Percentiles rank a stretch among this genome's conserved stretches.
Conservation (phyloP, 2,329 filamentous ascomycete genomes). For the Aspergillus sp. region DNA sequence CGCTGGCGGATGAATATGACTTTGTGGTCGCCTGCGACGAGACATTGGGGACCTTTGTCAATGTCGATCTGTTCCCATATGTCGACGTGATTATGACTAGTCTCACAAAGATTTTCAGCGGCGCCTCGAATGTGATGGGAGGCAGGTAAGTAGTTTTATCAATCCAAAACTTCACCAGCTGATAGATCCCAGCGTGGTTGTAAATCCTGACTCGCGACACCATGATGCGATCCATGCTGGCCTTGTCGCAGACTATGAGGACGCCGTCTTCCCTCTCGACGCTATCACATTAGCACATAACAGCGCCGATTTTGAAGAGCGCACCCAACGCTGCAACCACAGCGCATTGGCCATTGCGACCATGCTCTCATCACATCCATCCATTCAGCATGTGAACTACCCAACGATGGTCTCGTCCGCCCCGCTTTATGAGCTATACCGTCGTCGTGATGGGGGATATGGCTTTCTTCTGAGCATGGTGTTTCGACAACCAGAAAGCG, state of each 20-base stretch:
- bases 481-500: conserved; percentile 11
- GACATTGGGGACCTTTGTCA: conserved; percentile 33
- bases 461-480: conserved; percentile 17
- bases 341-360: conserved; percentile 16
- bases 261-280: conserved; percentile 16
- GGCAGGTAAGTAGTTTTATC: not conserved
- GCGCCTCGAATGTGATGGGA: conserved; percentile 53
- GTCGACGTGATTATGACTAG: conserved; percentile 51
- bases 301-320: conserved; percentile 13
- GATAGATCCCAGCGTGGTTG: not conserved
- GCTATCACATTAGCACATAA: conserved; percentile 16
- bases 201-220: not conserved
- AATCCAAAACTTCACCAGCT: not conserved
- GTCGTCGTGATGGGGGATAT: conserved; percentile 14
- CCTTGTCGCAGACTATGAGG: conserved; percentile 1
- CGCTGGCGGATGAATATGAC: conserved; percentile 36
- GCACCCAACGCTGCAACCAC: conserved; percentile 13
- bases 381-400: conserved; percentile 18
- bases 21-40: conserved; percentile 34
- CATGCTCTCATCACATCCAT: conserved; percentile 11
- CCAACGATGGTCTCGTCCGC: conserved; percentile 5
- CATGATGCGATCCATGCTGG: not conserved
- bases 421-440: not conserved
- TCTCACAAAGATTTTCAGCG: conserved; percentile 57
- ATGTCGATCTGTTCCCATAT: conserved; percentile 42